These are phyloP conservation scores for Yamadazyma nakazawae DNA, from an alignment of 805 yeast genomes.

Conservation along the genomic window DNA sequence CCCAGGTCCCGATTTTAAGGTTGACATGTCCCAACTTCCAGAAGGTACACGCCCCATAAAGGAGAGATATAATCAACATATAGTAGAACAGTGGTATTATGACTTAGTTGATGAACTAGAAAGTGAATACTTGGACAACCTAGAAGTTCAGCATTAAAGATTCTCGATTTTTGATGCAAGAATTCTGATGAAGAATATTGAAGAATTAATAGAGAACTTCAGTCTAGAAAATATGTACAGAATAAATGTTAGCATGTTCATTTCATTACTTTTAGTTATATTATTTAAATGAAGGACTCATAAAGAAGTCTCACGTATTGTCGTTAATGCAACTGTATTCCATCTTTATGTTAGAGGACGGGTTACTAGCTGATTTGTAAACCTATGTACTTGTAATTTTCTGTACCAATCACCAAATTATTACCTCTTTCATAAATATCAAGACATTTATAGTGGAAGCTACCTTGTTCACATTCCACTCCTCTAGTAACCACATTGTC, in stretches of 20 bases:
- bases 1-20: slow-evolving; percentile 62
- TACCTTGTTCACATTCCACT: slow-evolving; percentile 11
- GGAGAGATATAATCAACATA: slow-evolving; percentile 60
- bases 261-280: too few relatives aligned
- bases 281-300: too few relatives aligned
- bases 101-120: slow-evolving; percentile 86
- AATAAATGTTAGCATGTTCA: too few relatives aligned
- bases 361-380: background rate
- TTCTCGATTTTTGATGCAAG: too few relatives aligned
- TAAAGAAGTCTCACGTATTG: too few relatives aligned
- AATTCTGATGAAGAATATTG: too few relatives aligned
- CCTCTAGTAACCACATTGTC: slow-evolving; percentile 54
- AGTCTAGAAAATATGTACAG: too few relatives aligned
- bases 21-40: slow-evolving; percentile 27
- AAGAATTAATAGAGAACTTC: too few relatives aligned
- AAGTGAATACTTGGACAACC: slow-evolving; percentile 50
- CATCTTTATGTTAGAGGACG: background rate
- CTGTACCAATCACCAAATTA: background rate
- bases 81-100: slow-evolving; percentile 78
- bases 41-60: slow-evolving; percentile 42
- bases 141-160: slow-evolving; percentile 20
- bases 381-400: slow-evolving; percentile 2
- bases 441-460: slow-evolving; percentile 49
- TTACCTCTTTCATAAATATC: slow-evolving; percentile 35
- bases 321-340: background rate